Base-by-base conservation (phyloP, 129 eudicot species). In the Gnaphalium uliginosum region DNA sequence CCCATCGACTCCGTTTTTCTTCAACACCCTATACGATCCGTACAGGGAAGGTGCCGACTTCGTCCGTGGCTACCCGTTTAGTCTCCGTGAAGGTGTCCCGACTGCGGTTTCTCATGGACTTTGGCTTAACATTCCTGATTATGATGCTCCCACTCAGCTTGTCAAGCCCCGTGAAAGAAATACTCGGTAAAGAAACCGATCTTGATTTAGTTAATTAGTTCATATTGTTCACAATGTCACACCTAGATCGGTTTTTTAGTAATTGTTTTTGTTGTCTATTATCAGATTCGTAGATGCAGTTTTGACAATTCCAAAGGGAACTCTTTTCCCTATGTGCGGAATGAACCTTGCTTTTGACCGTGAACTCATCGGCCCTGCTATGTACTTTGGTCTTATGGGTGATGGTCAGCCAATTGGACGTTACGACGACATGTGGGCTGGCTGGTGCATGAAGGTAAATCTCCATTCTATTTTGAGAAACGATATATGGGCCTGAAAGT, bases 311-410 rank as follows among this genome's bases (percentile, higher is more conserved):
- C 94, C 94, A 7, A 88, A 86, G 83, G 94, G 94, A 53, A 88
- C 94, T 78, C 82, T 88, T 22, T 88, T 88, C 85, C 94, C 94
- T 2, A 88, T 88, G 94, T 88, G 94, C 65, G 94, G 94, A 77
- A 88, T 88, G 94, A 88, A 88, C 66, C 82, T 88, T 68, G 93
- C 85, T 8, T 88, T 88, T 71, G 78, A 88, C 85, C 90, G 93
- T 58, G 87, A 88, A 76, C 76, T 88, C 63, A 88, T 88, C n/a
- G 94, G 94, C 3, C 90, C 94, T 6, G 94, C 94, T 51, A 88
- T 88, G 94, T 88, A 88, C 94, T 88, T 88, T 35, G 93, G 93
- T 9, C 93, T 88, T 62, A 88, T 88, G 93, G 93, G 93, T 4
- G 93, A 88, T 29, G 93, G 93, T 69, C 93, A 88, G 73, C 93